A percentile compares a stretch with the other conserved stretches of the same genome.
Conservation (phyloP, 208 protist genomes). For the Leishmania arabica region DNA sequence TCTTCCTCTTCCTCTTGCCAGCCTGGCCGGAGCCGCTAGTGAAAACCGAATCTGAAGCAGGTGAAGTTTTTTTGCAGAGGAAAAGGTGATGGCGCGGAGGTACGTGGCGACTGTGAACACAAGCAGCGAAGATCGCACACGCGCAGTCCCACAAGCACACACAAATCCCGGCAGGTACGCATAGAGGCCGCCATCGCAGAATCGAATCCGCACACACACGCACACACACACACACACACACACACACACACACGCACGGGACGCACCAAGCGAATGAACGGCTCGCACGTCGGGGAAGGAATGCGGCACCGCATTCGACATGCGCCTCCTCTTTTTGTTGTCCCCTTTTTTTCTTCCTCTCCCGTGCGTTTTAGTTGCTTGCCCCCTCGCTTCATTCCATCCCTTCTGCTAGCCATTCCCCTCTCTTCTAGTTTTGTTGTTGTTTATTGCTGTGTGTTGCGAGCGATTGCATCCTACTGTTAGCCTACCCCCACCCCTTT, state of each 20-base stretch:
- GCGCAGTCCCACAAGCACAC: not conserved
- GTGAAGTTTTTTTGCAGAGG: not conserved
- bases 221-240: not conserved
- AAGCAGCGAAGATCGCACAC: not conserved
- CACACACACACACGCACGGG: not conserved
- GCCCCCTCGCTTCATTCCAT: not conserved
- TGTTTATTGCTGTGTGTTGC: not conserved
- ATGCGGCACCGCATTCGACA: not conserved
- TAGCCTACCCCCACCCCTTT: not conserved
- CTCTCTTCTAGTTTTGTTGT: not conserved
- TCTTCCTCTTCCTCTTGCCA: not conserved
- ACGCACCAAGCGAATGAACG: not conserved
- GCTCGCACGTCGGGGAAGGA: not conserved
- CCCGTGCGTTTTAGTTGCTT: not conserved
- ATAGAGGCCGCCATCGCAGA: not conserved
- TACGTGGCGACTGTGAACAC: not conserved
- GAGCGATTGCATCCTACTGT: not conserved
- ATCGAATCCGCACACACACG: not conserved
- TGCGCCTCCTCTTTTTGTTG: not conserved
- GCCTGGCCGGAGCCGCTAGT: not conserved
- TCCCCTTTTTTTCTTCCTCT: conserved; percentile 4
- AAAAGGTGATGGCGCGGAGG: too few relatives aligned
- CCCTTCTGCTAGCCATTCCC: not conserved
- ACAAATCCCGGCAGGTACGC: not conserved
- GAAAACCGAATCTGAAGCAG: not conserved